Evolutionary conservation across 192 early-diverging fungal genomes (phyloP).

Genomic region (Lunasporangiospora selenospora): DNA sequence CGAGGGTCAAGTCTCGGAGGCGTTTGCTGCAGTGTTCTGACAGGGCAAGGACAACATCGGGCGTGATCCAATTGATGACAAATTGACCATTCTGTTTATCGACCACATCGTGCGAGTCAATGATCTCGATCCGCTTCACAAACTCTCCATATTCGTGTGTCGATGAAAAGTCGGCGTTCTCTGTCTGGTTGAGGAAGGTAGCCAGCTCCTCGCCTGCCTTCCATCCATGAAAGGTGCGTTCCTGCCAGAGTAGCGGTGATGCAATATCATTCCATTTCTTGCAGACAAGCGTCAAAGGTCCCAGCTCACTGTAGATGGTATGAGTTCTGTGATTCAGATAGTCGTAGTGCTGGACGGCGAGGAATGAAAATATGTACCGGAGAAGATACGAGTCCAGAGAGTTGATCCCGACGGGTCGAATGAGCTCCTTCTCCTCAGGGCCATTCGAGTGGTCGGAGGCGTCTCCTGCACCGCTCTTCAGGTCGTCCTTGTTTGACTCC

Average conservation of each 20-base stretch:
- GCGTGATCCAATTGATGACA: conserved; percentile 49
- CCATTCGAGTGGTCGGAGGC: too few relatives aligned
- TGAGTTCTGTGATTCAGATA: conserved; percentile 46
- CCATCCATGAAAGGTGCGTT: conserved; percentile 48
- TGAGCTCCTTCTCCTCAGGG: too few relatives aligned
- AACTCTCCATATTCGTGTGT: conserved; percentile 49
- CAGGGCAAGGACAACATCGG: conserved; percentile 44
- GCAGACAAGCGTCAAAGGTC: conserved; percentile 36
- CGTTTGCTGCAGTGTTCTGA: conserved; percentile 47
- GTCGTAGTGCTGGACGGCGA: conserved; percentile 42
- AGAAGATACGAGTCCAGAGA: conserved; percentile 34
- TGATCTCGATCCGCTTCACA: conserved; percentile 46
- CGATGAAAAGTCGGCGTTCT: conserved; percentile 47
- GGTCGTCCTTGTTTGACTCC: too few relatives aligned
- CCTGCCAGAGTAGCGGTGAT: conserved; percentile 46
- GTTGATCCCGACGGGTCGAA: conserved; percentile 27
- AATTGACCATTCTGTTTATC: conserved; percentile 47
- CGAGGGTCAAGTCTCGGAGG: conserved; percentile 30
- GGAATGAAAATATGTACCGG: conserved; percentile 41
- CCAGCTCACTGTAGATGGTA: conserved; percentile 39
- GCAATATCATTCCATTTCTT: conserved; percentile 42
- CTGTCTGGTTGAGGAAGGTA: conserved; percentile 33
- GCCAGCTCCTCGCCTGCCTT: conserved; percentile 46
- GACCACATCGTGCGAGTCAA: conserved; percentile 46
- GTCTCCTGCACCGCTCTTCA: too few relatives aligned